Evolutionary conservation across 116 monocot species (phyloP), one percentile per base, ranked within the genome.

Genomic region (Thalassia testudinum): DNA sequence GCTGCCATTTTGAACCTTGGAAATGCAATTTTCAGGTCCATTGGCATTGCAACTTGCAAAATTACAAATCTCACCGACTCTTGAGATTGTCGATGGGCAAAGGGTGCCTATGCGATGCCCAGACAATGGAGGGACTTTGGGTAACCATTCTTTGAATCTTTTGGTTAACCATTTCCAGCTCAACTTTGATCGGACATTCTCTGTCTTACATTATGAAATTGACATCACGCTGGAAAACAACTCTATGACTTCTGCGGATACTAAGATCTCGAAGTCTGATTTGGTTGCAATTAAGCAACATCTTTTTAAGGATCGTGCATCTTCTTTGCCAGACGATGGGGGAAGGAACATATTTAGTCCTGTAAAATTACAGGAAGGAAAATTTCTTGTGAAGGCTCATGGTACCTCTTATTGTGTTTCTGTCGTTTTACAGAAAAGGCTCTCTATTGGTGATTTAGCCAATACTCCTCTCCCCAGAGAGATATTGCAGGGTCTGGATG

Each of bases 81-180:
- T 34, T 34, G 30, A 34, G 3, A 10, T 34, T 34, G 30, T 34
- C 3, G 6, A 34, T 5, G 30, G 30, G 30, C 3, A 34, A 34
- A 34, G 30, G 10, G 30, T 34, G 3, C 42, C 40, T 8, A 40
- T 62, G 42, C 16, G n/a, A 25, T 24, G 52, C 11, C 62, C 62
- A 7, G 42, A 27, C 26, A 12, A 27, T 1, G 52, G 62, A 16
- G 62, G 62, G 10, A 42, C 16, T 1, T 1, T 42, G 18, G 26
- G 19, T 17, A 21, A 10, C 16, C 42, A 26, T 24, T 45, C 14
- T n/a, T 21, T 68, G 53, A 28, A 28, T 13, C 47, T 68, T 7
- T 26, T 24, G 21, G 60, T 60, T 22, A 68, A 60, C 21, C 60
- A 68, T 54, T 60, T 68, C 28, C 44, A 18, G 18, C 43, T 68